phyloP scores from a whole-genome alignment of 2,329 filamentous ascomycete species.

The Mollisia scopiformis region DNA sequence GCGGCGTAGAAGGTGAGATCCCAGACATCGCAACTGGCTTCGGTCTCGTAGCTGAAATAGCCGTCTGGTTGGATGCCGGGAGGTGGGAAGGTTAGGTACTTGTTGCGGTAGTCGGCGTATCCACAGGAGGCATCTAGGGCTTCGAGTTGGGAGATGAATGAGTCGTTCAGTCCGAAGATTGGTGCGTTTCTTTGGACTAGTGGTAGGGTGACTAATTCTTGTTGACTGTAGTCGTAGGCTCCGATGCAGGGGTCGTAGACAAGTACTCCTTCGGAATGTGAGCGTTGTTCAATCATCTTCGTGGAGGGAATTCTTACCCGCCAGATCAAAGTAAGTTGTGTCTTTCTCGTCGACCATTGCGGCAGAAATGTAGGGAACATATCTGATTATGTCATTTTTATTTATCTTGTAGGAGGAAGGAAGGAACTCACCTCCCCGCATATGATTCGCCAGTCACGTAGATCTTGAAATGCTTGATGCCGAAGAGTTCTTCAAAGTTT shows the following conservation, averaged over 20 bases:
- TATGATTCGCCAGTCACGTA: constrained; percentile 59
- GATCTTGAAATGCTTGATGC: constrained; percentile 52
- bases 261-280: constrained; percentile 21
- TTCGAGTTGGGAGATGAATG: constrained; percentile 44
- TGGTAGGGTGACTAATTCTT: constrained; percentile 40
- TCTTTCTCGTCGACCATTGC: constrained; percentile 52
- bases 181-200: constrained; percentile 45
- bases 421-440: too few relatives aligned
- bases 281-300: background rate
- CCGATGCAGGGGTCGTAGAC: constrained; percentile 31
- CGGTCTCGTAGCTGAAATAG: constrained; percentile 27
- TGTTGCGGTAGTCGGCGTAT: constrained; percentile 47
- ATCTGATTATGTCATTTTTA: too few relatives aligned
- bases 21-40: constrained; percentile 46
- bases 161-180: constrained; percentile 47
- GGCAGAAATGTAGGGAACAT: constrained; percentile 59
- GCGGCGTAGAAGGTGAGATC: constrained; percentile 37
- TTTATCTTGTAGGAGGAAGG: too few relatives aligned
- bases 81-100: constrained; percentile 48
- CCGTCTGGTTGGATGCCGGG: constrained; percentile 37
- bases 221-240: constrained; percentile 18
- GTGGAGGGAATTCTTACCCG: constrained; percentile 54
- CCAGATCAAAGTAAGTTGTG: constrained; percentile 53
- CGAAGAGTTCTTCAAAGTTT: constrained; percentile 58
- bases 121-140: constrained; percentile 46